These are phyloP conservation scores for Dovyalis caffra DNA, from an alignment of 345 rosid genomes.

Conservation along the genomic window DNA sequence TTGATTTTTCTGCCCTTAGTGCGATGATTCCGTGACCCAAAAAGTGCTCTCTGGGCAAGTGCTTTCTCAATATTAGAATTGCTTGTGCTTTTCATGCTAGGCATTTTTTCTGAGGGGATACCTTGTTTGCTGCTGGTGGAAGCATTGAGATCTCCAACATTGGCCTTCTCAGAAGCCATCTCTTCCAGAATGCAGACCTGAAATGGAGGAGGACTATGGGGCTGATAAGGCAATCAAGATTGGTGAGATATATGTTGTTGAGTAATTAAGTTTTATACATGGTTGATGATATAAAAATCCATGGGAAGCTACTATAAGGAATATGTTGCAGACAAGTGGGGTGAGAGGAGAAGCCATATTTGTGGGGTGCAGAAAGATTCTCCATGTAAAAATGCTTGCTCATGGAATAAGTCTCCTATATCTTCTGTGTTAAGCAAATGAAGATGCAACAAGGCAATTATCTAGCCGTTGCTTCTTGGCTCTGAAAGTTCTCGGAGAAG, in stretches of 20 bases:
- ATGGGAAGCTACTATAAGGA: constrained; percentile 12
- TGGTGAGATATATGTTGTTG: constrained; percentile 6
- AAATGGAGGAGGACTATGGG: neutral
- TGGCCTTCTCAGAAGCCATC: constrained; percentile 37
- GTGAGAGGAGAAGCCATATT: constrained; percentile 11
- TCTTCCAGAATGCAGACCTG: neutral
- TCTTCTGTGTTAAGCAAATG: constrained; percentile 37
- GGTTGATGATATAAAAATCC: neutral
- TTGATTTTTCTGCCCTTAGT: constrained; percentile 24
- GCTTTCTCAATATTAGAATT: constrained; percentile 38
- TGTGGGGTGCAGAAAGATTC: constrained; percentile 20
- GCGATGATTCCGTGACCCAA: constrained; percentile 30
- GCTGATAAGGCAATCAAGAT: constrained; percentile 7
- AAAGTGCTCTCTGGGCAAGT: constrained; percentile 44
- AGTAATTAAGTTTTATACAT: neutral
- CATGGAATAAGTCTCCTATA: constrained; percentile 32
- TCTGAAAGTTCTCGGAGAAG: neutral
- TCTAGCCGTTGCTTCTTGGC: constrained; percentile 6
- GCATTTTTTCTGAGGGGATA: constrained; percentile 12
- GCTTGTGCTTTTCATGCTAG: constrained; percentile 6
- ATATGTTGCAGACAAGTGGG: constrained; percentile 15
- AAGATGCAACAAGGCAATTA: constrained; percentile 15
- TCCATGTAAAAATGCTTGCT: constrained; percentile 22
- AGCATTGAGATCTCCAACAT: constrained; percentile 15
- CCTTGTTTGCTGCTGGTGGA: constrained; percentile 22